Conservation (phyloP, 2,329 filamentous ascomycete genomes). For the Aphanocladium album region DNA sequence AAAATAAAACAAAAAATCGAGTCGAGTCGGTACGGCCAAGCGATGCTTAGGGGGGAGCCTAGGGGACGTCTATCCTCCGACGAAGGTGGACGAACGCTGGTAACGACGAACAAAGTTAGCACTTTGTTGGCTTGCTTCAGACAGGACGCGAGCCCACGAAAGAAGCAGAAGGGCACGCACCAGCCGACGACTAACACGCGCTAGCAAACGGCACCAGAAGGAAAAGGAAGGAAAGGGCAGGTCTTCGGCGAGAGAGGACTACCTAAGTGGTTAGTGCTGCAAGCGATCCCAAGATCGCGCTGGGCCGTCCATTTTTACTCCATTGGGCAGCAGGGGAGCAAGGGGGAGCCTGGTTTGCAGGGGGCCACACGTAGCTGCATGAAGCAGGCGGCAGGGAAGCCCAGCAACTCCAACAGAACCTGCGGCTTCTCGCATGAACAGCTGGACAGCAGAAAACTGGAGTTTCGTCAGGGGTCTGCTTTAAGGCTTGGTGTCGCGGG, state of each 20-base stretch:
- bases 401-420: neutral
- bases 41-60: neutral
- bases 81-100: neutral
- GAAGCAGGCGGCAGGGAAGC: neutral
- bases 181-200: neutral
- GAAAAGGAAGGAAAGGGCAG: neutral
- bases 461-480: neutral
- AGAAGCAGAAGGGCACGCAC: neutral
- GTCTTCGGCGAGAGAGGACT: neutral
- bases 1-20: neutral
- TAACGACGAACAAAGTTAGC: neutral
- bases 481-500: neutral
- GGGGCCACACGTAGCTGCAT: neutral
- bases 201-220: neutral
- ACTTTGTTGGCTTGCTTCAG: neutral
- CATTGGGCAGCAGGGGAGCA: neutral
- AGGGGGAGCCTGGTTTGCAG: neutral
- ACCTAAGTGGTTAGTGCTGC: neutral
- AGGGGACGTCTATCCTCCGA: neutral
- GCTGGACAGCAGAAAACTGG: neutral
- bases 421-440: neutral
- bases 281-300: slow-evolving; percentile 4
- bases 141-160: neutral
- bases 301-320: slow-evolving; percentile 4
- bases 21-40: neutral